A percentile compares a stretch with the other conserved stretches of the same genome.
These are phyloP conservation scores for Acer negundo DNA, from an alignment of 345 rosid genomes.

Conservation along the genomic window DNA sequence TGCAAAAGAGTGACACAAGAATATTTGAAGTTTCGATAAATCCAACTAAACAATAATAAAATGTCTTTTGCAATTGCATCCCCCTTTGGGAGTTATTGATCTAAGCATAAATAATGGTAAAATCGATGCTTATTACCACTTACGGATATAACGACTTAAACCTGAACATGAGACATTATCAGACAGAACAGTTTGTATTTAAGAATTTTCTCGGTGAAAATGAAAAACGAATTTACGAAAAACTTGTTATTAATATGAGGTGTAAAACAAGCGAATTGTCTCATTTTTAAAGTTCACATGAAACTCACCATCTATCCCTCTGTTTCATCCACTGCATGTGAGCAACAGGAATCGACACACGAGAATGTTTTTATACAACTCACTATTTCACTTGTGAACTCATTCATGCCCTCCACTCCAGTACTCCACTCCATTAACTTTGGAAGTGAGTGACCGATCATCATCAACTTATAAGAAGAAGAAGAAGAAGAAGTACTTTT, in stretches of 20 bases:
- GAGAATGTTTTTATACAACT: background rate
- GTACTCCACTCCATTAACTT: background rate
- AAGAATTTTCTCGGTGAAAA: too few relatives aligned
- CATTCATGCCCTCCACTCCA: background rate
- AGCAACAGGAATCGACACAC: constrained; percentile 21
- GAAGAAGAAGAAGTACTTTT: too few relatives aligned
- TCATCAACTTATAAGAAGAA: too few relatives aligned
- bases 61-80: background rate
- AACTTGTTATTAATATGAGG: too few relatives aligned
- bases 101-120: background rate
- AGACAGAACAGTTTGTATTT: too few relatives aligned
- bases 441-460: too few relatives aligned
- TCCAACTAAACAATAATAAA: constrained; percentile 1
- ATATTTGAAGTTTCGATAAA: constrained; percentile 9
- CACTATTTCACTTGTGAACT: constrained; percentile 39
- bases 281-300: constrained; percentile 17
- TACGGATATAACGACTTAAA: too few relatives aligned
- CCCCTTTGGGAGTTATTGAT: background rate
- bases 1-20: constrained; percentile 6
- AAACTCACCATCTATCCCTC: background rate
- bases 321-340: constrained; percentile 26
- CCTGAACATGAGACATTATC: too few relatives aligned
- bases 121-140: background rate
- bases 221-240: too few relatives aligned
- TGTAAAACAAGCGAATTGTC: too few relatives aligned